Conservation (phyloP, 768 basidiomycete genomes). For the Stropharia rugosoannulata region DNA sequence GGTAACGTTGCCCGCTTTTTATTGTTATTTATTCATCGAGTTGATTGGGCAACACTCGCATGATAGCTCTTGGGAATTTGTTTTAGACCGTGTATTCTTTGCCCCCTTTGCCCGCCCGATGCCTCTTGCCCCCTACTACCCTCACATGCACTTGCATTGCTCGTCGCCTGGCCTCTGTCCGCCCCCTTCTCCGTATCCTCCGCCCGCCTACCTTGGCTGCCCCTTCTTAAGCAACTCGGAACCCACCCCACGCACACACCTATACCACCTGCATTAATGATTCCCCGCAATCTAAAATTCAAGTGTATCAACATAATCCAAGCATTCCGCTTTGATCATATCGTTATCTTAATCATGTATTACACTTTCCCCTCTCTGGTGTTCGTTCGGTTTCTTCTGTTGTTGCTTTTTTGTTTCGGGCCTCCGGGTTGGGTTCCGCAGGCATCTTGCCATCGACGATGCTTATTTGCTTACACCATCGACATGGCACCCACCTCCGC, state of each 20-base stretch:
- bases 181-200: background rate
- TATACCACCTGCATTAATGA: conserved; percentile 17
- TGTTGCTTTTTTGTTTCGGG: background rate
- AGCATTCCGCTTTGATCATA: conserved; percentile 11
- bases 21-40: background rate
- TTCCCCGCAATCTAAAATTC: conserved; percentile 13
- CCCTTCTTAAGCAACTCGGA: background rate
- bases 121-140: conserved; percentile 3
- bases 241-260: conserved; percentile 6
- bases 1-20: conserved; percentile 16
- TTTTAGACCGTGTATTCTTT: conserved; percentile 18
- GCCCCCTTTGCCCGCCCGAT: conserved; percentile 4
- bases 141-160: background rate
- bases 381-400: conserved; percentile 1
- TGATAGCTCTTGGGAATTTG: conserved; percentile 19
- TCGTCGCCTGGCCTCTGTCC: background rate
- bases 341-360: conserved; percentile 20
- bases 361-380: conserved; percentile 11
- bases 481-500: background rate
- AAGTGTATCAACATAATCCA: conserved; percentile 24
- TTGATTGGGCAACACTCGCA: background rate
- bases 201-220: background rate
- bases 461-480: background rate
- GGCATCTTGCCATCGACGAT: background rate
- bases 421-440: background rate